Percentiles rank a stretch among this genome's conserved stretches.
Evolutionary conservation across 2,329 filamentous ascomycete species (phyloP).

Genomic region (Diaporthe humulicola): DNA sequence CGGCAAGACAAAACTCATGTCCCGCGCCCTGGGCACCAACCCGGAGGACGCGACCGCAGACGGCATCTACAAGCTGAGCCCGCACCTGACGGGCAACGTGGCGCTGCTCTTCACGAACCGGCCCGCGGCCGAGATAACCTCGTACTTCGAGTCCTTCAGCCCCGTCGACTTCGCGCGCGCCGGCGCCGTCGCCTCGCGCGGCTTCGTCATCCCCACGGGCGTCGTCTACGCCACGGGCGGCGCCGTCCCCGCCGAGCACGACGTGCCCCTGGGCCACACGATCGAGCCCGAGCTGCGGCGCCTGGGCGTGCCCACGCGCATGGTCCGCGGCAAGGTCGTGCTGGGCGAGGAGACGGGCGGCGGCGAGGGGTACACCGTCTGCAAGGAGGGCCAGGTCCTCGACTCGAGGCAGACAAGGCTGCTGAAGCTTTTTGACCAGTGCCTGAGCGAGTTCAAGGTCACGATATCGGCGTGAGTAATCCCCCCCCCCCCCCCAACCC

Average conservation of each 20-base stretch:
- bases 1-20: conserved; percentile 99
- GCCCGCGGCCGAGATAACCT: conserved; percentile 72
- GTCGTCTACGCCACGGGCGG: conserved; percentile 84
- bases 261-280: conserved; percentile 88
- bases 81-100: conserved; percentile 83
- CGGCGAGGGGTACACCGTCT: conserved; percentile 77
- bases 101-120: conserved; percentile 93
- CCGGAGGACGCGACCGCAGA: conserved; percentile 84
- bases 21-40: conserved; percentile 87
- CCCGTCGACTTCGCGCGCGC: conserved; percentile 93
- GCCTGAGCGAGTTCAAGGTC: conserved; percentile 91
- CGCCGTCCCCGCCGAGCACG: conserved; percentile 82
- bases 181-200: conserved; percentile 79
- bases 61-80: conserved; percentile 78
- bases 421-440: conserved; percentile 93
- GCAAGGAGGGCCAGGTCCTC: conserved; percentile 85
- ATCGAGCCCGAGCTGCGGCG: conserved; percentile 92
- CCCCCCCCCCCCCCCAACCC: neutral
- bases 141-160: conserved; percentile 79
- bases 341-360: conserved; percentile 71
- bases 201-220: conserved; percentile 86
- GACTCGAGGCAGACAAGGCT: conserved; percentile 94
- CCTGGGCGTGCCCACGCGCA: conserved; percentile 88
- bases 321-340: conserved; percentile 90
- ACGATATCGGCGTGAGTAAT: conserved; percentile 77